A percentile compares a stretch with the other conserved stretches of the same genome.
These are phyloP conservation scores for Sclerotinia subarctica DNA, from an alignment of 2,329 filamentous ascomycete species.

Conservation along the genomic window DNA sequence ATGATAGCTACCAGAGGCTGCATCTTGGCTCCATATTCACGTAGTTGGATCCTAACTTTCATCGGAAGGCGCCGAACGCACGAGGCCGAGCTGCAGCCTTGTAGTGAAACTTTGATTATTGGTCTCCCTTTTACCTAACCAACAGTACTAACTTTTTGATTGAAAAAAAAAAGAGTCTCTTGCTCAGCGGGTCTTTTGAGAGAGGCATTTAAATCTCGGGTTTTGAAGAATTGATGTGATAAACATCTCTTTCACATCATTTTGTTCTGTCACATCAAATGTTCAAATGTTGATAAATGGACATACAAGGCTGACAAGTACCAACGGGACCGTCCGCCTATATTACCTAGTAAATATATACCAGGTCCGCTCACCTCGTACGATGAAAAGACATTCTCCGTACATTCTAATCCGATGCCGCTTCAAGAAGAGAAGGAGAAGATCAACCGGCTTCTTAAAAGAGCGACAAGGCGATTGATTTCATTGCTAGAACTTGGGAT, in stretches of 20 bases:
- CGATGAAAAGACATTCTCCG: background rate
- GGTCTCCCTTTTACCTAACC: constrained; percentile 15
- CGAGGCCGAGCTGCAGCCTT: constrained; percentile 17
- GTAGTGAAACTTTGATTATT: constrained; percentile 2
- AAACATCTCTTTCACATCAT: background rate
- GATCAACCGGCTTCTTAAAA: background rate
- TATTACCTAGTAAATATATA: background rate
- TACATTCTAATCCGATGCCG: background rate
- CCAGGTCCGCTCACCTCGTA: background rate
- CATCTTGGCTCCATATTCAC: constrained; percentile 1
- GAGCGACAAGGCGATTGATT: background rate
- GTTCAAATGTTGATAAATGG: background rate
- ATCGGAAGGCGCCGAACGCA: constrained; percentile 21
- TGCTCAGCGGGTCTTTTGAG: background rate
- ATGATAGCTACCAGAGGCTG: background rate
- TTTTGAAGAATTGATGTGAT: background rate
- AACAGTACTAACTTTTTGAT: background rate
- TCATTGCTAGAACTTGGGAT: background rate
- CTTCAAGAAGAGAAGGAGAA: background rate
- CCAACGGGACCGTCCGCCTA: background rate
- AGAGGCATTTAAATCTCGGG: background rate
- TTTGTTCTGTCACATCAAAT: constrained; percentile 2
- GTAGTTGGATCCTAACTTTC: background rate
- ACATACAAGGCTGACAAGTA: background rate
- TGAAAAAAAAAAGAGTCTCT: background rate